These are phyloP conservation scores for Quercus bicolor DNA, from an alignment of 306 rosid species.

Conservation along the genomic window DNA sequence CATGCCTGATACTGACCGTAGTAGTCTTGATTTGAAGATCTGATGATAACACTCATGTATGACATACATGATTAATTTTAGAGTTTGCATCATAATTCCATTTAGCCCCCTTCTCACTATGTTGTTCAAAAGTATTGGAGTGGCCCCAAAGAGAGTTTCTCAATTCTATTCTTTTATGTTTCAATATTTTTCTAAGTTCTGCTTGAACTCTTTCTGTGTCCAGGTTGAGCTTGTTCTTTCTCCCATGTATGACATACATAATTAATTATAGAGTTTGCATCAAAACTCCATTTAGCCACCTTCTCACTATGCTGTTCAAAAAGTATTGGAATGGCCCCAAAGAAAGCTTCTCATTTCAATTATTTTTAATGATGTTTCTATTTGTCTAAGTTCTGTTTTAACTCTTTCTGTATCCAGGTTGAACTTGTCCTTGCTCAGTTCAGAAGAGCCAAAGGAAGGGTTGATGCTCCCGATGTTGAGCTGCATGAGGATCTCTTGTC, in stretches of 20 bases:
- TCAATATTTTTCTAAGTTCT: slow-evolving; percentile 3
- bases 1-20: background rate
- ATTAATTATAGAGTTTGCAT: background rate
- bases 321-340: background rate
- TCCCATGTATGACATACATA: background rate
- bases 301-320: background rate
- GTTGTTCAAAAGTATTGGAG: background rate
- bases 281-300: background rate
- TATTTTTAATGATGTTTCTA: background rate
- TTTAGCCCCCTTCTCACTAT: background rate
- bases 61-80: background rate
- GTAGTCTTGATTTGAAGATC: background rate
- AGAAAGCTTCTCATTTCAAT: background rate
- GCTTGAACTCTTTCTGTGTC: slow-evolving; percentile 20
- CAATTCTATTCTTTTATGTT: background rate
- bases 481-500: slow-evolving; percentile 63
- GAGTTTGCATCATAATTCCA: background rate
- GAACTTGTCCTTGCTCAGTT: slow-evolving; percentile 95
- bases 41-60: background rate
- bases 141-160: background rate
- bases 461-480: slow-evolving; percentile 65
- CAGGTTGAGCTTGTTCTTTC: slow-evolving; percentile 95
- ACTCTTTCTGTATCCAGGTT: slow-evolving; percentile 50
- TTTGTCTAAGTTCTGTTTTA: slow-evolving; percentile 12
- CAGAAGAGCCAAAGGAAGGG: slow-evolving; percentile 86